phyloP scores from a whole-genome alignment of 2,329 filamentous ascomycete species.

The Fusarium algeriense region DNA sequence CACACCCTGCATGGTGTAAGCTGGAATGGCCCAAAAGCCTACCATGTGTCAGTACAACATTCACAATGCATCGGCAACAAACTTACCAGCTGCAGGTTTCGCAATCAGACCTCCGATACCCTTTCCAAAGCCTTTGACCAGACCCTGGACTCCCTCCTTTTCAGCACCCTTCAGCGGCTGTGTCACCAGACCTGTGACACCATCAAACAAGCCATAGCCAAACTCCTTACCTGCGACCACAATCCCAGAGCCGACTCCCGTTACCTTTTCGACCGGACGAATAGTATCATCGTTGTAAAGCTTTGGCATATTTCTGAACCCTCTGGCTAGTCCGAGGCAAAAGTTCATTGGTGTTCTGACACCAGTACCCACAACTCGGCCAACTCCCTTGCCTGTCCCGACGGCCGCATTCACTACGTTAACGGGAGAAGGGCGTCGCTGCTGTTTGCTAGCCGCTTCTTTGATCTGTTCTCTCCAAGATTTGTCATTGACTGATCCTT shows the following conservation, averaged over 20 bases:
- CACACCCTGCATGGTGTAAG: conserved; percentile 85
- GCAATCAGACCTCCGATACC: conserved; percentile 84
- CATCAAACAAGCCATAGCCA: conserved; percentile 82
- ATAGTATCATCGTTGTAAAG: conserved; percentile 89
- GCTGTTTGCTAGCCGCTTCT: conserved; percentile 27
- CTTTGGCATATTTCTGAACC: conserved; percentile 88
- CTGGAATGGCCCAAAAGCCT: conserved; percentile 77
- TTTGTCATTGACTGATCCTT: conserved; percentile 23
- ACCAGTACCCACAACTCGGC: conserved; percentile 79
- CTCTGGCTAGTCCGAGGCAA: conserved; percentile 82
- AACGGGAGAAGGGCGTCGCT: conserved; percentile 38
- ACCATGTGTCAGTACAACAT: neutral
- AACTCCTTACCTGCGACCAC: conserved; percentile 84
- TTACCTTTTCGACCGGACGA: conserved; percentile 82
- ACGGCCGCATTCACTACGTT: conserved; percentile 66
- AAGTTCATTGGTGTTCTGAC: conserved; percentile 88
- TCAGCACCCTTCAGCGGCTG: conserved; percentile 75
- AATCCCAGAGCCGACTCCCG: conserved; percentile 79
- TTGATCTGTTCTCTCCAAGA: conserved; percentile 35
- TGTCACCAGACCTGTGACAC: conserved; percentile 82
- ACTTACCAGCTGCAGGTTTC: conserved; percentile 82
- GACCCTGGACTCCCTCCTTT: conserved; percentile 66
- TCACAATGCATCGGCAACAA: neutral
- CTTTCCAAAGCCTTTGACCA: conserved; percentile 84
- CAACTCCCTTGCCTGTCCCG: conserved; percentile 74